phyloP scores from a whole-genome alignment of 2,329 filamentous ascomycete genomes.

The Tolypocladium tundrense region DNA sequence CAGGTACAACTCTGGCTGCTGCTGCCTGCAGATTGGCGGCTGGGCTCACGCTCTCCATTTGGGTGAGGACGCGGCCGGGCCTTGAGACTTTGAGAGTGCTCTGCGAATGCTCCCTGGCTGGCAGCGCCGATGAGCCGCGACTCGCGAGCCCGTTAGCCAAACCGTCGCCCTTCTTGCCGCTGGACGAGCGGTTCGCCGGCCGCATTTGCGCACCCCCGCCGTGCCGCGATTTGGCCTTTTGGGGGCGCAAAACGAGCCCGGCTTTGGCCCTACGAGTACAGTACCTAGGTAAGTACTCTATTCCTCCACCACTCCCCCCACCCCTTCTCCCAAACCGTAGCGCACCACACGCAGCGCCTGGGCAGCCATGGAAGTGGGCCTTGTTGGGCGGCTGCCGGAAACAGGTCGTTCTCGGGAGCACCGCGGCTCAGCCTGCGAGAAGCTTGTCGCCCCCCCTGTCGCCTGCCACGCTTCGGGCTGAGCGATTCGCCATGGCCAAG shows the following conservation, averaged over 20 bases:
- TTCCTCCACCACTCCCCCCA: not conserved
- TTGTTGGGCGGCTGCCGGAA: constrained; percentile 3
- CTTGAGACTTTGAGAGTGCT: not conserved
- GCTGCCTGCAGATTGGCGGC: not conserved
- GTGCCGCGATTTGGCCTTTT: not conserved
- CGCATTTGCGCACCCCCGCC: not conserved
- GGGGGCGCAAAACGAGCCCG: not conserved
- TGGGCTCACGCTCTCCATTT: not conserved
- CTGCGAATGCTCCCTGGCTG: not conserved
- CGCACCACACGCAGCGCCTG: not conserved
- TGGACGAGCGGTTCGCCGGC: not conserved
- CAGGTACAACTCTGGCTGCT: not conserved
- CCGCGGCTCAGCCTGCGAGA: constrained; percentile 6
- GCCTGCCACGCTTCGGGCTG: not conserved
- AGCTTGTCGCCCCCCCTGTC: constrained; percentile 1
- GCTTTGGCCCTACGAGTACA: not conserved
- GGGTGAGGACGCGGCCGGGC: not conserved
- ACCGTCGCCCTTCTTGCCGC: not conserved
- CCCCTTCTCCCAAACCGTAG: not conserved
- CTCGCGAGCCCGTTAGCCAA: not conserved
- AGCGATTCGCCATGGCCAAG: not conserved
- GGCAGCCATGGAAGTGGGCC: not conserved
- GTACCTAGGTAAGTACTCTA: no score
- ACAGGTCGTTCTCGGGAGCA: constrained; percentile 7
- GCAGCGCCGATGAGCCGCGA: not conserved